Base-by-base conservation (phyloP, 169 alveolate genomes). In the Plasmodium yoelii region DNA sequence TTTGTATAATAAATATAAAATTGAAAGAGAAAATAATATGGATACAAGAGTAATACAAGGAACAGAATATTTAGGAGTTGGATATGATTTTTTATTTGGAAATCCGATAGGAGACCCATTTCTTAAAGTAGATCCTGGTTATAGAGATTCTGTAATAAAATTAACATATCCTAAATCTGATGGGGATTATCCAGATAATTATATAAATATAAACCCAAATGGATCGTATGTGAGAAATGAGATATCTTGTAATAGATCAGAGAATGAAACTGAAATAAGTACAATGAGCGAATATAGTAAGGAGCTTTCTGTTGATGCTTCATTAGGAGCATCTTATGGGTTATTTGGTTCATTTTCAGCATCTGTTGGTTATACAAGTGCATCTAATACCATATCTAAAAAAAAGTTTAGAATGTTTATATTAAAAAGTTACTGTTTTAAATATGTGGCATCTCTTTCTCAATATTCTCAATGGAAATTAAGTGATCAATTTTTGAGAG, bases 101-200 rank as follows among this genome's bases (percentile, higher is more conserved):
- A 95, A 95, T 61, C 97, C 97, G 1, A 77, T 95, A 22, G 97
- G 97, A 10, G 97, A 95, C 67, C 97, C 97, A 19, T 73, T 71
- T 24, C 75, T 93, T 26, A 95, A 94, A 95, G 95, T 94, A 24
- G 97, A 95, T 87, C 97, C 96, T 9, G 97, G 97, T 13, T 92
- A 94, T 70, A 73, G 97, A 26, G 82, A 92, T 68, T 95, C 96
- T 7, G 92, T 94, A 42, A 88, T 95, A 34, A 87, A 88, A 34
- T 82, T 95, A 60, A 82, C 90, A 39, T 82, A 82, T 28, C 90
- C 90, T 9, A 82, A 82, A 67, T 82, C 84, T 39, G 88, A 88
- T 82, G 72, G 12, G 9, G 90, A 82, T 67, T 82, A 68, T 68
- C 90, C 90, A 1, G 90, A 82, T 71, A 55, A 47, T 55, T 82